A percentile compares a stretch with the other conserved stretches of the same genome.
phyloP scores from a whole-genome alignment of 805 yeast species.

The Hanseniaspora valbyensis region DNA sequence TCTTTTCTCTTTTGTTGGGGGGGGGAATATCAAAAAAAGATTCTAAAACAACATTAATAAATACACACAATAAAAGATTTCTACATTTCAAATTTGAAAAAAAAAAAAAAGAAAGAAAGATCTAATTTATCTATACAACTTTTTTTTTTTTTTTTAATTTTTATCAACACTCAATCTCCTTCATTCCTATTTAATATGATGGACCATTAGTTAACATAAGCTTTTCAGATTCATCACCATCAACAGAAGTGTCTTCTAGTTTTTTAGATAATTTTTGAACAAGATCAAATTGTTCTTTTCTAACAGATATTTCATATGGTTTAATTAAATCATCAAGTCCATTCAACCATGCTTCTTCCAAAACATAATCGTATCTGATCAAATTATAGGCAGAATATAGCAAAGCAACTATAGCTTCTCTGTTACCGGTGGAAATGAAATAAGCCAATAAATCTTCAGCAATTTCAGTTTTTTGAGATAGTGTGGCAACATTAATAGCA shows the following conservation, averaged over 20 bases:
- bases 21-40: too few relatives aligned
- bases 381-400: conserved; percentile 75
- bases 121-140: too few relatives aligned
- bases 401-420: conserved; percentile 86
- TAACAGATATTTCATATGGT: conserved; percentile 81
- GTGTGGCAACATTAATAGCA: conserved; percentile 82
- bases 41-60: too few relatives aligned
- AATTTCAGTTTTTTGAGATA: conserved; percentile 65
- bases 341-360: conserved; percentile 87
- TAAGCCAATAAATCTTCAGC: conserved; percentile 81
- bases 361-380: conserved; percentile 68
- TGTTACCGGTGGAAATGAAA: conserved; percentile 93
- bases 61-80: too few relatives aligned
- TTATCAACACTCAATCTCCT: neutral
- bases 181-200: conserved; percentile 5
- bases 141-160: neutral
- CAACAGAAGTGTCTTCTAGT: conserved; percentile 55
- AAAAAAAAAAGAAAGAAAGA: neutral
- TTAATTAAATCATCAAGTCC: conserved; percentile 71
- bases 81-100: too few relatives aligned
- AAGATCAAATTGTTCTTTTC: conserved; percentile 64
- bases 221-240: conserved; percentile 52
- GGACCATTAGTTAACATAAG: conserved; percentile 76
- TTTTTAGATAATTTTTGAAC: conserved; percentile 57
- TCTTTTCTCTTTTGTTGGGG: too few relatives aligned